Conservation (phyloP, 2,329 filamentous ascomycete genomes). For the Trichophaea hybrida region DNA sequence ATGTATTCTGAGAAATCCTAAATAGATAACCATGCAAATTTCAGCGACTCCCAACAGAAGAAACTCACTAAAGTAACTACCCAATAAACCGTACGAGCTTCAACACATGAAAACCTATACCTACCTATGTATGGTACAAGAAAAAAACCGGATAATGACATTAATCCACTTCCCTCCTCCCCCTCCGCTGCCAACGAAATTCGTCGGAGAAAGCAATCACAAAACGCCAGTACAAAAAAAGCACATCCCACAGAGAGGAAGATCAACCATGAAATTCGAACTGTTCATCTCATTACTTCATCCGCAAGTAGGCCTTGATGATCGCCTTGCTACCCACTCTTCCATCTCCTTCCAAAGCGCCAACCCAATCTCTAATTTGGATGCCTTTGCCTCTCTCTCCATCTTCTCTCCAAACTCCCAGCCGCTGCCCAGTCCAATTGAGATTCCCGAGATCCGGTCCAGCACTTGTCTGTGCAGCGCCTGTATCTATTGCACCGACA, state of each 20-base stretch:
- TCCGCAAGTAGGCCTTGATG: constrained; percentile 25
- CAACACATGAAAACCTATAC: no score
- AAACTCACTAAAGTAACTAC: not conserved
- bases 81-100: no score
- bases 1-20: no score
- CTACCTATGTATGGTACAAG: no score
- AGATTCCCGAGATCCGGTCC: constrained; percentile 14
- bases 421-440: constrained; percentile 24
- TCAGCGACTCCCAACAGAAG: not conserved
- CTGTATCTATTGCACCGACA: constrained; percentile 12
- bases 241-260: not conserved
- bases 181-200: no score
- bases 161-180: no score
- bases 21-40: not conserved
- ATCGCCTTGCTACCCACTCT: constrained; percentile 21
- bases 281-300: constrained; percentile 19
- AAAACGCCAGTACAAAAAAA: not conserved
- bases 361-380: constrained; percentile 26
- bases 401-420: constrained; percentile 28
- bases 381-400: constrained; percentile 24
- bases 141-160: no score
- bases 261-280: not conserved
- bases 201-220: not conserved
- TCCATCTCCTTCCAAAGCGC: constrained; percentile 26
- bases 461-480: constrained; percentile 6